Percentiles rank a stretch among this genome's conserved stretches.
Conservation (phyloP, 129 eudicot genomes). For the Centaurea solstitialis region DNA sequence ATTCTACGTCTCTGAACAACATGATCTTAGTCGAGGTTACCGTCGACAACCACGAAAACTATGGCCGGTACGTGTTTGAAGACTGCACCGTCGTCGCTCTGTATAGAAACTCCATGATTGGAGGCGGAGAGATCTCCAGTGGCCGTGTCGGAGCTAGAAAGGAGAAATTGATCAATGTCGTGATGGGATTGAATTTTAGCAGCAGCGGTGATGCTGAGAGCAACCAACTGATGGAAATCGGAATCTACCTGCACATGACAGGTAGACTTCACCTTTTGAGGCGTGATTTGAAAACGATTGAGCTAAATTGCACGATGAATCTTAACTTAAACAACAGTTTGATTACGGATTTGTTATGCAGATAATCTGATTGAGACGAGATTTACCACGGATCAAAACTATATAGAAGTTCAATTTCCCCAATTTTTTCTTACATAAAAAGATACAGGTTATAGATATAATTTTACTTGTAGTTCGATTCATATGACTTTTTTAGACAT, state of each 20-base stretch:
- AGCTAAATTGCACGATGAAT: constrained; percentile 46
- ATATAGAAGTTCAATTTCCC: neutral
- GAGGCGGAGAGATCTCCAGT: constrained; percentile 32
- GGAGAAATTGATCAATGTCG: constrained; percentile 10
- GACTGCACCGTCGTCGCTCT: constrained; percentile 33
- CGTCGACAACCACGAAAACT: constrained; percentile 35
- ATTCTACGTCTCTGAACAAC: constrained; percentile 27
- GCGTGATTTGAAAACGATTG: constrained; percentile 12
- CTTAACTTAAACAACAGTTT: constrained; percentile 25
- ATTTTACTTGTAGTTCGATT: too few species aligned
- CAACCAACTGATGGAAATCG: constrained; percentile 23
- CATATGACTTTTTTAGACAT: too few species aligned
- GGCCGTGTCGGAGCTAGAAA: constrained; percentile 31
- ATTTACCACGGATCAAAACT: neutral
- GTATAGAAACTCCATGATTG: constrained; percentile 35
- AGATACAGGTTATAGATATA: neutral
- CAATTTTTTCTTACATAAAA: too few species aligned
- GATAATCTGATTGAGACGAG: neutral
- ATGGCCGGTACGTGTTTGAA: constrained; percentile 38
- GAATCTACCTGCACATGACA: constrained; percentile 31
- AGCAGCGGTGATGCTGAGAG: neutral
- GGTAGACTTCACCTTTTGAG: constrained; percentile 42
- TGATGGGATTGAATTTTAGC: constrained; percentile 35
- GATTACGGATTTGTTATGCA: constrained; percentile 26
- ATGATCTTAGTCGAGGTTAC: constrained; percentile 28